Percentiles rank a stretch among this genome's conserved stretches.
Conservation (phyloP, 768 basidiomycete species). For the Leccinellum luteum region DNA sequence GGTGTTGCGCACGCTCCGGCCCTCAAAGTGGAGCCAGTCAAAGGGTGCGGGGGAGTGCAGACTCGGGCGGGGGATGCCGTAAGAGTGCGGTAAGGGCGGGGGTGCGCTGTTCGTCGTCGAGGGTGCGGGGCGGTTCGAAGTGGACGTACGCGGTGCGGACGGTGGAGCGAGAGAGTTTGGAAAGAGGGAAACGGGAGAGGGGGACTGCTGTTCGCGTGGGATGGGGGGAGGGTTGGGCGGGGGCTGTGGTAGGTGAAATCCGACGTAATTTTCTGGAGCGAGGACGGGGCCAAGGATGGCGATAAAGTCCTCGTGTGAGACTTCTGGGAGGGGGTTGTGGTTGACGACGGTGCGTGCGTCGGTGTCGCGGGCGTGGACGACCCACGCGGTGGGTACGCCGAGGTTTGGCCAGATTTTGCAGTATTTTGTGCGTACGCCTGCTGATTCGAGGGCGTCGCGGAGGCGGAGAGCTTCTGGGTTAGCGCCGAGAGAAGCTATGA, state of each 20-base stretch:
- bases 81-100: slow-evolving; percentile 1
- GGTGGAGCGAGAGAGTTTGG: slow-evolving; percentile 22
- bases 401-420: slow-evolving; percentile 73
- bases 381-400: slow-evolving; percentile 80
- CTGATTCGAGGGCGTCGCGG: slow-evolving; percentile 59
- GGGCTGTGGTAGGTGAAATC: slow-evolving; percentile 19
- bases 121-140: slow-evolving; percentile 33
- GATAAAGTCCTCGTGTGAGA: slow-evolving; percentile 86
- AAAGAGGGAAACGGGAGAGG: slow-evolving; percentile 31
- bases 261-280: slow-evolving; percentile 75
- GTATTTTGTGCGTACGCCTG: slow-evolving; percentile 67
- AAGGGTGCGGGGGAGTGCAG: slow-evolving; percentile 72
- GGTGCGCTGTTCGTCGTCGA: slow-evolving; percentile 25
- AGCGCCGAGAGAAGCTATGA: slow-evolving; percentile 73
- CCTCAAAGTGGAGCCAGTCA: slow-evolving; percentile 87
- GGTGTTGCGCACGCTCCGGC: slow-evolving; percentile 76
- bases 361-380: slow-evolving; percentile 69
- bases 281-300: slow-evolving; percentile 76
- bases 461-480: slow-evolving; percentile 68
- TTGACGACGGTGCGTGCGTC: slow-evolving; percentile 72
- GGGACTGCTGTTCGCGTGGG: slow-evolving; percentile 17
- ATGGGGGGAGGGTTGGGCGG: slow-evolving; percentile 20
- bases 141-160: slow-evolving; percentile 33
- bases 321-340: slow-evolving; percentile 84
- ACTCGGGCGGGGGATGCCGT: slow-evolving; percentile 35